phyloP scores from a whole-genome alignment of 2,329 filamentous ascomycete species.

The Cercospora janseana region DNA sequence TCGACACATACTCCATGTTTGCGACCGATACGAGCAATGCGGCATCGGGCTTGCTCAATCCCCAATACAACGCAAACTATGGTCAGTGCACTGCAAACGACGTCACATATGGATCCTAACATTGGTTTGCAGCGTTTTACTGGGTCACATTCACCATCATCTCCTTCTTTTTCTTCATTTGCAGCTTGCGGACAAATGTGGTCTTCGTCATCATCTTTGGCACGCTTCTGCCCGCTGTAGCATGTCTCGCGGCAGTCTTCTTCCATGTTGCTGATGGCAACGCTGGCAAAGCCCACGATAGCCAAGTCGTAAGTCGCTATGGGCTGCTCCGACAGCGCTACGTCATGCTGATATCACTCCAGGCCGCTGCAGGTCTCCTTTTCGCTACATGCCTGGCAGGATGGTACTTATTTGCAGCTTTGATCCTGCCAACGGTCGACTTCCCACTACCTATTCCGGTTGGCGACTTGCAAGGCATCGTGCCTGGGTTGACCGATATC shows the following conservation, averaged over 20 bases:
- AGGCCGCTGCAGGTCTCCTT: constrained; percentile 24
- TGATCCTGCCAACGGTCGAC: constrained; percentile 26
- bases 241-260: constrained; percentile 22
- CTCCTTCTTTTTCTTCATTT: constrained; percentile 25
- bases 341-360: not conserved
- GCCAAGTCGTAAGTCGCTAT: constrained; percentile 20
- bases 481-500: constrained; percentile 20
- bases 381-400: constrained; percentile 21
- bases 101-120: not conserved
- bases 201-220: constrained; percentile 24
- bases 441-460: constrained; percentile 24
- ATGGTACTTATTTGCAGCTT: constrained; percentile 26
- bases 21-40: constrained; percentile 17
- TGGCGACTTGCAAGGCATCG: constrained; percentile 22
- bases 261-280: constrained; percentile 20
- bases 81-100: constrained; percentile 6
- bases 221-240: constrained; percentile 15
- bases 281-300: constrained; percentile 18
- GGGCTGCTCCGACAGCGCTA: too few species aligned
- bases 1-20: constrained; percentile 21
- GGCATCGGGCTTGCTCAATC: constrained; percentile 11
- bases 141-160: constrained; percentile 25
- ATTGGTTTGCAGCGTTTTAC: constrained; percentile 16
- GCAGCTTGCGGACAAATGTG: constrained; percentile 25
- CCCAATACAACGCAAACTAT: constrained; percentile 21